Conservation (phyloP, 2,329 filamentous ascomycete species). For the Iodosphaeria phyllophila region DNA sequence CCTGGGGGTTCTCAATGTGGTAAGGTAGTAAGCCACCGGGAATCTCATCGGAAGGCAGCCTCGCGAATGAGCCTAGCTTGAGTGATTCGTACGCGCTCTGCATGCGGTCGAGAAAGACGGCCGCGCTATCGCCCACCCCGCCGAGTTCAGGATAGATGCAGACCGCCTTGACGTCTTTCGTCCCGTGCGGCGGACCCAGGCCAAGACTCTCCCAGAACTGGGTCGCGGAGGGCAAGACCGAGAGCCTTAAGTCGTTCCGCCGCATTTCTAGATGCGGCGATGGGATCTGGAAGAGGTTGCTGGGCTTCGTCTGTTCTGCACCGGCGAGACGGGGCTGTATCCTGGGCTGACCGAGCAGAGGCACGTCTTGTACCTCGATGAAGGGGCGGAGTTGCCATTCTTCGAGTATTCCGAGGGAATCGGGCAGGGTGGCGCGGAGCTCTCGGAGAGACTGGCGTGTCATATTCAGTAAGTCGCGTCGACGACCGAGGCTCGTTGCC, state of each 20-base stretch:
- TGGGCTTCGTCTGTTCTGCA: conserved; percentile 27
- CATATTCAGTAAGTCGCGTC: conserved; percentile 22
- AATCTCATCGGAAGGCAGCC: conserved; percentile 23
- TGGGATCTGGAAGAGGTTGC: conserved; percentile 41
- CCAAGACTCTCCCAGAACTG: conserved; percentile 71
- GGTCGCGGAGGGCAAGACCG: conserved; percentile 56
- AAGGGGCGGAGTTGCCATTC: conserved; percentile 27
- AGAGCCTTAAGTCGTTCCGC: conserved; percentile 48
- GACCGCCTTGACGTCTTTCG: conserved; percentile 52
- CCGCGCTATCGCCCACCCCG: conserved; percentile 40
- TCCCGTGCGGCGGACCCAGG: conserved; percentile 49
- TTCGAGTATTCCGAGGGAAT: conserved; percentile 21
- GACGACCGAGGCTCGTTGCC: conserved; percentile 15
- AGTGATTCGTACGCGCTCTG: conserved; percentile 55
- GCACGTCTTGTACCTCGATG: conserved; percentile 37
- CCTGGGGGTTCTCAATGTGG: conserved; percentile 24
- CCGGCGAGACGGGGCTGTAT: conserved; percentile 29
- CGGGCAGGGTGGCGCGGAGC: conserved; percentile 24
- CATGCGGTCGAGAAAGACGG: conserved; percentile 47
- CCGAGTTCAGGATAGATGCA: conserved; percentile 52
- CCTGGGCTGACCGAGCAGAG: conserved; percentile 31
- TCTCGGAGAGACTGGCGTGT: conserved; percentile 28
- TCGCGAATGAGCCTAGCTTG: conserved; percentile 49
- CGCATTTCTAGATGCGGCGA: conserved; percentile 56
- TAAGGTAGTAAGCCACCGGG: conserved; percentile 29